Evolutionary conservation across 2,329 filamentous ascomycete species (phyloP), one percentile per base, ranked within the genome.

Genomic region (Blastomyces emzantsi): DNA sequence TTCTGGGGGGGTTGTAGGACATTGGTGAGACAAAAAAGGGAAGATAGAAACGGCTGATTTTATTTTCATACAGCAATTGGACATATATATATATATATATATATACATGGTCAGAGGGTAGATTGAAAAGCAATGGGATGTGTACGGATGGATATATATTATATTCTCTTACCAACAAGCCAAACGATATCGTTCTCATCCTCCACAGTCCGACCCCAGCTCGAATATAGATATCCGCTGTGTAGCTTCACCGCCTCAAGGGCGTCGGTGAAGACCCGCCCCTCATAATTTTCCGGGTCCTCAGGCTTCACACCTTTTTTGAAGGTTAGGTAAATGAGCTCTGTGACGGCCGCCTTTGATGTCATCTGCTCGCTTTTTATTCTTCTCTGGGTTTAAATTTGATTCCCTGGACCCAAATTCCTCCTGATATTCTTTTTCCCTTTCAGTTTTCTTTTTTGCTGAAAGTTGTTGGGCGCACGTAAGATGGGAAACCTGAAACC

Each of bases 311-410:
- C 72, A 41, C 70, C 68, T n/a, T 70, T 59, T 67, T 74, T 76
- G 41, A 76, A 63, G 33, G 72, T 72, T 70, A 78, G 73, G 64
- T 71, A 74, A 63, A 76, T 68, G 63, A 78, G 71, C 67, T 78
- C 71, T 59, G 67, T 72, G 67, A 73, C 68, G 8, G 61, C 57
- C 22, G 36, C 33, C 4, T 33, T 13, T 57, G 51, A 47, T 25
- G 25, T 8, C 25, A 45, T 62, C 43, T 28, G n/a, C 13, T 1
- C 36, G 19, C 22, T n/a, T 11, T 28, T 6, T 33, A 3, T 19
- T 17, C 2, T 36, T 55, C n/a, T 36, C 19, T 45, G 17, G 39
- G 19, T 41, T 41, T 41, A 41, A 15, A 41, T 41, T 41, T 15
- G 6, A 33, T 33, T 41, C 11, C 39, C 4, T n/a, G 19, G 15